phyloP scores from a whole-genome alignment of 805 yeast genomes.

The Teunomyces cretensis region DNA sequence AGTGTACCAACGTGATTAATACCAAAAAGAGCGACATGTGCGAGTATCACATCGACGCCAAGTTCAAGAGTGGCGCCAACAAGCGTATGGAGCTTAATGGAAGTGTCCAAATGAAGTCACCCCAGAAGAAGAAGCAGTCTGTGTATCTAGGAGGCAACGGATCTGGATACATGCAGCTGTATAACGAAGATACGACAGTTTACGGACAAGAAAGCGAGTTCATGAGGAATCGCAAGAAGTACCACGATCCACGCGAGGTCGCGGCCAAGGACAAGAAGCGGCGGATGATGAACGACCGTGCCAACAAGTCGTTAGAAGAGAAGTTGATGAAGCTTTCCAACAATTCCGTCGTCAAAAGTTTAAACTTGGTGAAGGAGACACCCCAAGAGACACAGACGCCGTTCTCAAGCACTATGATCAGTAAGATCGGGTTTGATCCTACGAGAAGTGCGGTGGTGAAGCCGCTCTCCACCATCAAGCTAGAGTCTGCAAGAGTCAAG shows the following conservation, averaged over 20 bases:
- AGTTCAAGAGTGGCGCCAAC: slow-evolving; percentile 51
- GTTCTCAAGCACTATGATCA: slow-evolving; percentile 28
- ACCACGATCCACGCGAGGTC: slow-evolving; percentile 44
- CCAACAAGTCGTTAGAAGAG: slow-evolving; percentile 36
- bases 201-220: slow-evolving; percentile 17
- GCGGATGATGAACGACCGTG: slow-evolving; percentile 26
- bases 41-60: slow-evolving; percentile 66
- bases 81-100: slow-evolving; percentile 77
- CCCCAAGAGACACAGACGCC: slow-evolving; percentile 12
- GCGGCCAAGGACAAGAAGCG: slow-evolving; percentile 37
- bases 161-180: slow-evolving; percentile 14
- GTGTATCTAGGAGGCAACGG: slow-evolving; percentile 36
- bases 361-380: slow-evolving; percentile 17
- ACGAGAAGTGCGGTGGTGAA: slow-evolving; percentile 18
- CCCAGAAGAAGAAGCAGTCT: slow-evolving; percentile 41
- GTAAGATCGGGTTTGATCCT: slow-evolving; percentile 54
- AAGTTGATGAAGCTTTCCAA: slow-evolving; percentile 27
- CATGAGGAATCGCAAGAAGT: slow-evolving; percentile 29
- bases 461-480: neutral
- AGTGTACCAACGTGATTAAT: slow-evolving; percentile 65
- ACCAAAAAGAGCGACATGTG: slow-evolving; percentile 55
- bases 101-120: slow-evolving; percentile 54
- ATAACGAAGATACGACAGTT: slow-evolving; percentile 23
- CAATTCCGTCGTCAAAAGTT: slow-evolving; percentile 17
- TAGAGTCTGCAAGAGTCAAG: slow-evolving; percentile 11